Conservation (phyloP, 2,329 filamentous ascomycete species). For the Fusarium sp. region DNA sequence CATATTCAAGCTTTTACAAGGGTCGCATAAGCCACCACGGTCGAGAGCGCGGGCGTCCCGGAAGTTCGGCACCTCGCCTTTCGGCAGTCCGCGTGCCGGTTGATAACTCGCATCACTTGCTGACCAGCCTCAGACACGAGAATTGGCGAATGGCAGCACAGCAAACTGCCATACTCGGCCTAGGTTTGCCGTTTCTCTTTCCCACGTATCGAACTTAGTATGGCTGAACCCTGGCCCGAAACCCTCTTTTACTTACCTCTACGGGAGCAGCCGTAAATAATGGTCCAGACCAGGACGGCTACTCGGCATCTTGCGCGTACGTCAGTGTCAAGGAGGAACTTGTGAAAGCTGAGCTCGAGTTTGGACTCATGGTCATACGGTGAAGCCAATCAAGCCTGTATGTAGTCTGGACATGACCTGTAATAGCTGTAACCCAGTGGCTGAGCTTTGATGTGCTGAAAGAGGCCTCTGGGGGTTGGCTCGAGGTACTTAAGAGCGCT, state of each 20-base stretch:
- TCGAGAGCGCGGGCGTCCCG: conserved; percentile 35
- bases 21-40: conserved; percentile 25
- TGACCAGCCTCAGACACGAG: conserved; percentile 16
- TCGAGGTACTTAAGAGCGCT: conserved; percentile 35
- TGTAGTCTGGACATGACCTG: conserved; percentile 3
- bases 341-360: neutral
- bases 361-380: conserved; percentile 10
- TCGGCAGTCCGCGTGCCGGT: conserved; percentile 43
- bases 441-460: conserved; percentile 13
- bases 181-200: conserved; percentile 33
- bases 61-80: conserved; percentile 47
- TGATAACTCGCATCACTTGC: conserved; percentile 25
- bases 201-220: neutral
- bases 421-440: conserved; percentile 9
- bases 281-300: conserved; percentile 24
- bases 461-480: conserved; percentile 26
- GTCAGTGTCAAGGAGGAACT: conserved; percentile 16
- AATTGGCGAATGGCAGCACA: conserved; percentile 32
- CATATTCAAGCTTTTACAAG: conserved; percentile 2
- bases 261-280: conserved; percentile 28
- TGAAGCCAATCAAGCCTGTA: conserved; percentile 22
- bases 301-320: conserved; percentile 38
- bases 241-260: conserved; percentile 5
- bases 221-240: conserved; percentile 12
- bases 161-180: conserved; percentile 32